Percentiles rank a stretch among this genome's conserved stretches.
Conservation (phyloP, 768 basidiomycete genomes). For the Mycena venus region DNA sequence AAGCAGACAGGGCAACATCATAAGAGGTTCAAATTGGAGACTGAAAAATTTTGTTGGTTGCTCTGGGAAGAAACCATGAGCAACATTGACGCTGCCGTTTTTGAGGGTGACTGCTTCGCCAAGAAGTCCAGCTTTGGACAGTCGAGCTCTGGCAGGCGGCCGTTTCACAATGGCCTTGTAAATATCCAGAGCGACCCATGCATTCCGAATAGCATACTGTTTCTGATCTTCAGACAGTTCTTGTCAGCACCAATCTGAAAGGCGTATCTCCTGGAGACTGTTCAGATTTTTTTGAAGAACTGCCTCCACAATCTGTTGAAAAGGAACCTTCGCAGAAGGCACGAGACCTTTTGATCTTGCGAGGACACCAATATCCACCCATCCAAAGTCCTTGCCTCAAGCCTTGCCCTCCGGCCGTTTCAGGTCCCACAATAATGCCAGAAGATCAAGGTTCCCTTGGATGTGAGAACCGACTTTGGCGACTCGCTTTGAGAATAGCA, state of each 20-base stretch:
- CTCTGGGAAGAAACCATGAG: not conserved
- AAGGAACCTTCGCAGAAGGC: not conserved
- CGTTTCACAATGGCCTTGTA: not conserved
- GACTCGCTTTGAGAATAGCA: not conserved
- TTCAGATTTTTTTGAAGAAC: not conserved
- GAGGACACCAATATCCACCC: conserved; percentile 3
- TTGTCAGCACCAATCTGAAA: not conserved
- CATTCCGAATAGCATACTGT: not conserved
- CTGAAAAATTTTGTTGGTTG: not conserved
- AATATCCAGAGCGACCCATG: not conserved
- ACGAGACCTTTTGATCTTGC: conserved; percentile 5
- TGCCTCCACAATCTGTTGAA: not conserved
- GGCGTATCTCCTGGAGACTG: not conserved
- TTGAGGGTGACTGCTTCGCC: not conserved
- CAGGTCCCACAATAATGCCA: not conserved
- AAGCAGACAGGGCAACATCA: too few species aligned
- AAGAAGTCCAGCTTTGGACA: not conserved
- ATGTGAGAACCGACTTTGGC: not conserved
- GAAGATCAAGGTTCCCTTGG: not conserved
- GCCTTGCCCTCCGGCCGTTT: not conserved
- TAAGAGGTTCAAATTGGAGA: too few species aligned
- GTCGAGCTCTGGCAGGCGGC: not conserved
- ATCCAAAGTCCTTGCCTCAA: too few species aligned
- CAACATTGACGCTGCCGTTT: not conserved
- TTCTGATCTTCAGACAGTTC: not conserved